phyloP scores from a whole-genome alignment of 345 rosid genomes.

The Lepidium didymum region DNA sequence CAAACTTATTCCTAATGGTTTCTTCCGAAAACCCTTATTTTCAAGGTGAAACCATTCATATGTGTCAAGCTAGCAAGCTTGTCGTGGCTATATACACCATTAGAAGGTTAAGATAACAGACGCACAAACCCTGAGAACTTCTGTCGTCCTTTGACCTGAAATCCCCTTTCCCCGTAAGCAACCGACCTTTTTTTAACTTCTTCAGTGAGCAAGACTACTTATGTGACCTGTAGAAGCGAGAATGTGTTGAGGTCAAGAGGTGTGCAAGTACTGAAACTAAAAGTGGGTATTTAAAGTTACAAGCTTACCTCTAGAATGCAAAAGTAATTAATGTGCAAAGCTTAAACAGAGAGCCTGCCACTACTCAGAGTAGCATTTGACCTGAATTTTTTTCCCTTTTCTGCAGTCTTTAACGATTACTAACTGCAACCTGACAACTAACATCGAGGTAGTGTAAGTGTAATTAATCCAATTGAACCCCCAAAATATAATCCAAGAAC shows the following conservation, averaged over 20 bases:
- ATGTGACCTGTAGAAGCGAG: conserved; percentile 53
- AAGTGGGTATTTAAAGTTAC: neutral
- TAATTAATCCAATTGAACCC: too few relatives aligned
- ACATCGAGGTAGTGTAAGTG: neutral
- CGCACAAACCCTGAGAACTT: conserved; percentile 33
- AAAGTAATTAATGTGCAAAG: conserved; percentile 62
- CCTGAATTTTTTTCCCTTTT: conserved; percentile 25
- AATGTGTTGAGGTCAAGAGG: neutral
- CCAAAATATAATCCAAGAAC: neutral
- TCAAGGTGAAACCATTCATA: conserved; percentile 31
- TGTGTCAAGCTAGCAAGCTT: conserved; percentile 24
- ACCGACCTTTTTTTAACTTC: conserved; percentile 51
- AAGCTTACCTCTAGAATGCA: conserved; percentile 76
- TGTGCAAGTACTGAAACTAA: neutral
- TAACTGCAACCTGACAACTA: conserved; percentile 1
- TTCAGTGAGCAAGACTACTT: conserved; percentile 32
- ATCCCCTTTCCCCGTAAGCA: conserved; percentile 27
- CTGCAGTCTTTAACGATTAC: conserved; percentile 8
- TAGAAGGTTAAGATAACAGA: conserved; percentile 32
- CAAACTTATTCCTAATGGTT: conserved; percentile 34
- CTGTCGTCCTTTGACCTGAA: conserved; percentile 40
- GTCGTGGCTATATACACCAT: conserved; percentile 29
- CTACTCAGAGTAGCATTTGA: conserved; percentile 62
- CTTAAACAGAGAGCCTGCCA: conserved; percentile 76
- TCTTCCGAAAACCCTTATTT: conserved; percentile 44